Base-by-base conservation (phyloP, 2,329 filamentous ascomycete genomes). In the Aspergillus pseudoviridinutans region DNA sequence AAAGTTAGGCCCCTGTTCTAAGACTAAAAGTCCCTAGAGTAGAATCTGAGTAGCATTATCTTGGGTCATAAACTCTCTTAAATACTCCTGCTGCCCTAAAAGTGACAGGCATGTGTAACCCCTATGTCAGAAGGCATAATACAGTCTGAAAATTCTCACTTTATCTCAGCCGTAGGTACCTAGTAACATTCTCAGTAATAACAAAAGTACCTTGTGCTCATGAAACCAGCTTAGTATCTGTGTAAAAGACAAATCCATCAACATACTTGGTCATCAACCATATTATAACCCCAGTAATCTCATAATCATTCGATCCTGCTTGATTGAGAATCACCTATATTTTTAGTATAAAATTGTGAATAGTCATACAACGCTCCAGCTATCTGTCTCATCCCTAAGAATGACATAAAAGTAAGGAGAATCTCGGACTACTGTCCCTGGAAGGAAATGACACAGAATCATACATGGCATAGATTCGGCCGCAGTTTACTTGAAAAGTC, bases 401-500 rank as follows among this genome's bases (percentile, higher is more conserved):
- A 50, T 20, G 29, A 12, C n/a, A 25, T 10, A 12, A 50, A 27
- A 50, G 24, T 29, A n/a, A n/a, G 9, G 17, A 41, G 47, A 38
- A 24, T 20, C 27, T 53, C 35, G 35, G 55, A 35, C 54, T 56
- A 57, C 28, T 56, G 44, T 41, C 25, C 42, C 38, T 29, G 12
- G 29, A 35, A 28, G 8, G 17, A 49, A 49, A 46, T 27, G 53
- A 32, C 20, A 29, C 20, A 29, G 54, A 29, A 49, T 44, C 32
- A 41, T 55, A 55, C 22, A 25, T 20, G 20, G 22, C 3, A 17
- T 20, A 27, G 25, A 53, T n/a, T 38, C n/a, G 49, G n/a, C 8
- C 14, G 32, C 7, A 42, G 38, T 61, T 67, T 70, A 78, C 64
- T 78, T 78, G 70, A 84, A 84, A 58, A 83, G 70, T 62, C 80